Percentiles rank a stretch among this genome's conserved stretches.
Evolutionary conservation across 1,284 basidiomycete species (phyloP).

Genomic region (Tausonia pullulans): DNA sequence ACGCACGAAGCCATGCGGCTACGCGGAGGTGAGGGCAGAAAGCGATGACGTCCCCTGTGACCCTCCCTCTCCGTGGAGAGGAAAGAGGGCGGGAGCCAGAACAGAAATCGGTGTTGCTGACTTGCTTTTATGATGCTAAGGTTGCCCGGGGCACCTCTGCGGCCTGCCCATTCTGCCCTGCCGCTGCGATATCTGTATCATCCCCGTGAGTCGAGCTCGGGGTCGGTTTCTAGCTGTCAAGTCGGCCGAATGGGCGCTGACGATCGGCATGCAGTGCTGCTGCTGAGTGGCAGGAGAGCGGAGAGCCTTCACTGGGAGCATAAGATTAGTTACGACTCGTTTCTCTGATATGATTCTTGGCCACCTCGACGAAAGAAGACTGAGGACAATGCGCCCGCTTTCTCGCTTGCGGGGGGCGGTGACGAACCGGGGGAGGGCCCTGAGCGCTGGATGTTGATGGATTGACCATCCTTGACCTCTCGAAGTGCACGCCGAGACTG

Average conservation of each 20-base stretch:
- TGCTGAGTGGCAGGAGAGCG: neutral
- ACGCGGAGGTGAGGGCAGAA: neutral
- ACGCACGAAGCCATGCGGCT: neutral
- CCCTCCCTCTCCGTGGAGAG: neutral
- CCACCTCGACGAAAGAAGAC: neutral
- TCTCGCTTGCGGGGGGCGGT: no score
- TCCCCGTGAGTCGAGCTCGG: neutral
- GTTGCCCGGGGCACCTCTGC: neutral
- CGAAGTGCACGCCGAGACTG: no score
- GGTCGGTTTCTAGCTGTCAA: neutral
- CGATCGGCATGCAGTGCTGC: neutral
- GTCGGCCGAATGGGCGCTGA: neutral
- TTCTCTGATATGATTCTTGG: neutral
- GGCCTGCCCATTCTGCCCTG: slow-evolving; percentile 7
- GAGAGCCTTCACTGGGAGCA: neutral
- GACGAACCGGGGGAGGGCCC: no score
- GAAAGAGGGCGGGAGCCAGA: neutral
- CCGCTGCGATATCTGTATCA: neutral
- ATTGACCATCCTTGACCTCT: no score
- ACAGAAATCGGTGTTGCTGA: neutral
- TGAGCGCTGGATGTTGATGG: no score
- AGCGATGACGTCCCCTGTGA: neutral
- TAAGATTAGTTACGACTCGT: neutral
- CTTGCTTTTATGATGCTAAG: neutral
- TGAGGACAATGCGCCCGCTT: no score